Evolutionary conservation across 495 filamentous ascomycete genomes (phyloP), one percentile per base, ranked within the genome.

Genomic region (Podospora pseudopauciseta): DNA sequence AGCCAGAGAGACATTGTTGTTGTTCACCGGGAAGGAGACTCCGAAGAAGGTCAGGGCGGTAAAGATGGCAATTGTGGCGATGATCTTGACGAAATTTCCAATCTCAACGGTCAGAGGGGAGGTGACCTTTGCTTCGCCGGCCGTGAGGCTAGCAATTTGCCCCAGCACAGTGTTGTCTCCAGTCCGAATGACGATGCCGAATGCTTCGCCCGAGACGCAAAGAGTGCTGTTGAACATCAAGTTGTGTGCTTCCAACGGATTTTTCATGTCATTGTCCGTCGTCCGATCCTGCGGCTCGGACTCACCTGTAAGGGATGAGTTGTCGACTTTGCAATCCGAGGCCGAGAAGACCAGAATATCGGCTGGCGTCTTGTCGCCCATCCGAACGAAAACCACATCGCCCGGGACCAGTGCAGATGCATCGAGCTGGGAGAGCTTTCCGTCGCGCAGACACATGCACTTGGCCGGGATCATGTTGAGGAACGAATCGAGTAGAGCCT

Each of bases 111-210:
- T 58, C 16, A 72, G 58, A 4, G 67, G 67, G 13, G 70, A 68
- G 5, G 54, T 16, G 5, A 18, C 15, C 65, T 72, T 69, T 39
- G 67, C 67, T 27, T 67, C 67, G 4, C 67, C 70, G n/a, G 67
- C 67, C 4, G 70, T 72, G 28, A 69, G 65, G 18, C 65, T 60
- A 11, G 89, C 89, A 65, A 92, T 90, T 34, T 83, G 82, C 4
- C 89, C 89, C 60, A 91, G 87, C 60, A 91, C 86, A 0, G 89
- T 91, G 60, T 77, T 78, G 84, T 90, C 89, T n/a, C 89, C 89
- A 1, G 88, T 90, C 7, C 85, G 85, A 54, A 90, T 83, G 27
- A 87, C 86, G 23, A 92, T 85, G 65, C 89, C 89, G n/a, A 61
- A 67, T 3, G 65, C 67, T 58, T 72, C 70, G 5, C 76, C 76